phyloP scores from a whole-genome alignment of 176 grass and related monocot species.

The Oryza glaberrima region DNA sequence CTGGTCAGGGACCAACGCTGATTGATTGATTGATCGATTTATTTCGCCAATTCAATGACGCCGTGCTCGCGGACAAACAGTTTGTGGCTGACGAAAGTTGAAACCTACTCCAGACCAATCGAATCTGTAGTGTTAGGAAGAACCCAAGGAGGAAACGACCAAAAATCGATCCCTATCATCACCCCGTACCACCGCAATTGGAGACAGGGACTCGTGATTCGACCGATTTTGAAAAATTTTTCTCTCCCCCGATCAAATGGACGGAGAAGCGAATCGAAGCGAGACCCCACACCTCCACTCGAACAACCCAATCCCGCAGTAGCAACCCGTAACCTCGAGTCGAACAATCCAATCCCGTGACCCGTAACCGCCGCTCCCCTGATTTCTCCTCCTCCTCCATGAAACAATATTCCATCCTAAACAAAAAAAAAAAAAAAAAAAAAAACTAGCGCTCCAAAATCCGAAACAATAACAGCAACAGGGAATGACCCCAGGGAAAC shows the following conservation, averaged over 20 bases:
- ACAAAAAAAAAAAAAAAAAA: too few relatives aligned
- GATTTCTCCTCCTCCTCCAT: too few relatives aligned
- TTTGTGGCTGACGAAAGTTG: neutral
- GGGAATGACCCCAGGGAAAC: neutral
- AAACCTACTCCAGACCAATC: neutral
- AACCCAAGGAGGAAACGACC: slow-evolving; percentile 1
- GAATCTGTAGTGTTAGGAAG: neutral
- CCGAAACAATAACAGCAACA: too few relatives aligned
- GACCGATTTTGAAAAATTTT: neutral
- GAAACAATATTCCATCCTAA: neutral
- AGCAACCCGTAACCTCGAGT: neutral
- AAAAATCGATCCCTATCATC: neutral
- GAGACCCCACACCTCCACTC: neutral
- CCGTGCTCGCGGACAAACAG: neutral
- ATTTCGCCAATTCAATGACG: neutral
- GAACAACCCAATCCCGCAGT: neutral
- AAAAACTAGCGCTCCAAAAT: too few relatives aligned
- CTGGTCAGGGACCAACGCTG: too few relatives aligned
- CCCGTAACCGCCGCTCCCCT: neutral
- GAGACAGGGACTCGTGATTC: slow-evolving; percentile 2
- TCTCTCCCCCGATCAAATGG: neutral
- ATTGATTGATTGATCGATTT: neutral
- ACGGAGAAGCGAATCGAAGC: neutral
- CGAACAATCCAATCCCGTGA: neutral
- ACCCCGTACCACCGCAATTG: neutral